Evolutionary conservation across 2,329 filamentous ascomycete genomes (phyloP), one percentile per base, ranked within the genome.

Genomic region (Ceratocystis eucalypticola): DNA sequence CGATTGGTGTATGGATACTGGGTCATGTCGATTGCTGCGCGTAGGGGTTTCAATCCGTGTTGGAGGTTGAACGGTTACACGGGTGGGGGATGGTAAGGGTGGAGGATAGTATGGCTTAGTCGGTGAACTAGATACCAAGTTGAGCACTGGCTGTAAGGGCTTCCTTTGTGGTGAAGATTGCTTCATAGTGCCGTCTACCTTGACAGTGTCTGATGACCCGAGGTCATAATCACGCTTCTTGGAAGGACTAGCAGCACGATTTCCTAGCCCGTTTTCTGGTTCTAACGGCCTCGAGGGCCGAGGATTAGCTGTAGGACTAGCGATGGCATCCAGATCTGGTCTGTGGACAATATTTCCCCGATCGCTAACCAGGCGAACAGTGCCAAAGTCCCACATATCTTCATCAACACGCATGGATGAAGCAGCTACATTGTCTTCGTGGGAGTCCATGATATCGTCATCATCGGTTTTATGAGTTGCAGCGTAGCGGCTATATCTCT

Each of bases 351-450:
- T 73, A 37, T 80, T 81, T 68, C 86, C 85, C 33, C 84, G 82
- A 65, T 87, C 84, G 41, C 82, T 84, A n/a, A 87, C 86, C 5
- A 95, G 86, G 66, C 92, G 84, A 64, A 99, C 90, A 0, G 94
- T 99, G 55, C 94, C 94, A 78, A 99, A 99, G 75, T 99, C 94
- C 94, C 94, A 99, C 73, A 97, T 84, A 74, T 97, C 94, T 74
- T 96, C 90, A 69, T 87, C 82, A 6, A 83, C 78, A 30, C 55
- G 57, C 25, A 30, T 61, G 20, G 77, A 77, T 69, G 79, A 76
- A 44, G 88, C 82, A 67, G 86, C 82, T 0, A 79, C 69, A 6
- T 79, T 77, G 12, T 80, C 77, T 61, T 84, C 80, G 46, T 83
- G 80, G 7, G 79, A 80, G 25, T 89, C 85, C 71, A 73, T 75